Conservation (phyloP, 352 stramenopile genomes). For the Phytophthora pseudosyringae region DNA sequence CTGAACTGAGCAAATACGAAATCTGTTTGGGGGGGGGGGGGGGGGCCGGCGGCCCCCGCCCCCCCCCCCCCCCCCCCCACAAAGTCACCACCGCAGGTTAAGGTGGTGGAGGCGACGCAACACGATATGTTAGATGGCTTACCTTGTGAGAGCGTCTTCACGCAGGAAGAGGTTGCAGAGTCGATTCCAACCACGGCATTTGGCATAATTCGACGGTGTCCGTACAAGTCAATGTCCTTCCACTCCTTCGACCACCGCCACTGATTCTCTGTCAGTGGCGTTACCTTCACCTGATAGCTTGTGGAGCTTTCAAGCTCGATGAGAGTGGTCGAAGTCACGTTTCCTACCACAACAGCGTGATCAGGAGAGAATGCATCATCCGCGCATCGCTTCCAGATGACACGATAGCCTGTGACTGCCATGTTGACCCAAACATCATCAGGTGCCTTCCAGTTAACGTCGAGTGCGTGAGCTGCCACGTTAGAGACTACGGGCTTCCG, state of each 20-base stretch:
- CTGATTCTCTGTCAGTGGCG: conserved; percentile 80
- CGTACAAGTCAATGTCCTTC: conserved; percentile 90
- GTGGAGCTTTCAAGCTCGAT: conserved; percentile 60
- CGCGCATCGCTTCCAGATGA: conserved; percentile 60
- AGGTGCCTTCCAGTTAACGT: conserved; percentile 83
- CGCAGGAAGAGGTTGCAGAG: conserved; percentile 52
- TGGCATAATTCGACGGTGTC: conserved; percentile 51
- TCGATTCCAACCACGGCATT: conserved; percentile 61
- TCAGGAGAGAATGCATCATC: conserved; percentile 37
- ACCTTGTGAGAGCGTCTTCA: conserved; percentile 62
- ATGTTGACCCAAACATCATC: conserved; percentile 74
- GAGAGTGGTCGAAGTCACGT: conserved; percentile 93
- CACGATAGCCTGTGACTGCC: conserved; percentile 84
- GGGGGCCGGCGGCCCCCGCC: too few relatives aligned
- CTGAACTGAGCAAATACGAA: conserved; percentile 82
- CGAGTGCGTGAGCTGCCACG: conserved; percentile 72
- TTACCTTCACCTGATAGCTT: conserved; percentile 81
- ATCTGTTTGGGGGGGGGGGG: conserved; percentile 62
- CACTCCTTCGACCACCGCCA: conserved; percentile 35
- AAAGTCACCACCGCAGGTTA: not conserved
- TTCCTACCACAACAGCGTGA: conserved; percentile 70
- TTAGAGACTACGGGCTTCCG: conserved; percentile 68
- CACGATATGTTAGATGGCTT: not conserved
- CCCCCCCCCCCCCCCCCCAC: too few relatives aligned
- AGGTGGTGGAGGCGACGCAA: not conserved